Conservation (phyloP, 352 stramenopile genomes). For the Pythium pyrilobum region DNA sequence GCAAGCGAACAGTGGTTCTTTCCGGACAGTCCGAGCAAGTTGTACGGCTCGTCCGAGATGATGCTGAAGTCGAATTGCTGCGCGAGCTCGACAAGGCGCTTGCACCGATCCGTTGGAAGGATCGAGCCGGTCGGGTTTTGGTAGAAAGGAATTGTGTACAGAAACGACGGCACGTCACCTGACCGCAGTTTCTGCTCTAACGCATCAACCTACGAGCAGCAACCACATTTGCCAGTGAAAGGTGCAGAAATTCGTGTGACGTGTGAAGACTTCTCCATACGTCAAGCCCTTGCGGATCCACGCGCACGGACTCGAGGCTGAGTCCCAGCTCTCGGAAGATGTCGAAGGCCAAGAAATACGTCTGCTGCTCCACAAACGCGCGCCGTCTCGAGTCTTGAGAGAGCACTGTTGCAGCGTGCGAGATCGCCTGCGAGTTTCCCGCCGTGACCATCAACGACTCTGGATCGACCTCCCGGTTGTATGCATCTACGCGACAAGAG, state of each 20-base stretch:
- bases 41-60: slow-evolving; percentile 93
- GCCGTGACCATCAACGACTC: slow-evolving; percentile 83
- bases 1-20: slow-evolving; percentile 47
- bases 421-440: slow-evolving; percentile 90
- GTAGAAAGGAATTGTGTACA: slow-evolving; percentile 93
- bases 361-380: slow-evolving; percentile 89
- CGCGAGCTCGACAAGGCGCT: slow-evolving; percentile 73
- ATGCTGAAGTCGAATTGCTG: slow-evolving; percentile 79
- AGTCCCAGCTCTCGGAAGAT: slow-evolving; percentile 91
- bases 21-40: slow-evolving; percentile 80
- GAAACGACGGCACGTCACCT: slow-evolving; percentile 75
- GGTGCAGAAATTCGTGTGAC: too few relatives aligned
- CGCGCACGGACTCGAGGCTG: slow-evolving; percentile 65
- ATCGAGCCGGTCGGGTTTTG: slow-evolving; percentile 91
- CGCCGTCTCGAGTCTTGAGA: slow-evolving; percentile 65
- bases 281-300: slow-evolving; percentile 67
- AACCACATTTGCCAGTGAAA: too few relatives aligned
- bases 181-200: slow-evolving; percentile 60
- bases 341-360: slow-evolving; percentile 89
- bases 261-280: too few relatives aligned
- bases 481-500: slow-evolving; percentile 6
- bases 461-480: slow-evolving; percentile 27
- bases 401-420: slow-evolving; percentile 74
- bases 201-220: slow-evolving; percentile 33
- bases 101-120: slow-evolving; percentile 59